phyloP scores from a whole-genome alignment of 2,329 filamentous ascomycete genomes.

The Helicocarpus griseus region DNA sequence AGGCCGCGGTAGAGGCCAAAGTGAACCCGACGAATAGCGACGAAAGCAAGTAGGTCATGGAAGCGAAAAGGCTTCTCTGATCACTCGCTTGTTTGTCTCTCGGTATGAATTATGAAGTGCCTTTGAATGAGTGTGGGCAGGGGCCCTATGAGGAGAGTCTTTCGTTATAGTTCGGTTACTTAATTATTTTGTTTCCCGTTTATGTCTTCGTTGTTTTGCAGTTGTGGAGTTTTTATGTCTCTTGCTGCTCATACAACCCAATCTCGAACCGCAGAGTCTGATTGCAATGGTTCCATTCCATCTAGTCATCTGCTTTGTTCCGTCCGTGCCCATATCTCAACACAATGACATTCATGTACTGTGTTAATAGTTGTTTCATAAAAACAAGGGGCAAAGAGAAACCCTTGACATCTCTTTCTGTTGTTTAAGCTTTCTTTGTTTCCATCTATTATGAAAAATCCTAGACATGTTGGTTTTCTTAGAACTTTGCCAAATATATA shows the following conservation, averaged over 20 bases:
- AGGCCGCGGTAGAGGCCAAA: slow-evolving; percentile 30
- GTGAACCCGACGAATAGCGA: background rate
- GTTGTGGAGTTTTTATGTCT: too few species aligned
- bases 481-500: background rate
- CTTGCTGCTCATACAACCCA: too few species aligned
- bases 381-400: background rate
- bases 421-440: background rate
- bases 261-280: background rate
- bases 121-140: background rate
- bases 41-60: background rate
- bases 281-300: background rate
- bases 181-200: too few species aligned
- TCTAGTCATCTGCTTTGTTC: background rate
- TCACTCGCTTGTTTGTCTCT: background rate
- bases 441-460: background rate
- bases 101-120: background rate
- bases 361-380: background rate
- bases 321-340: too few species aligned
- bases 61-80: background rate
- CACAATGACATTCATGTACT: background rate
- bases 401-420: background rate
- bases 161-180: too few species aligned
- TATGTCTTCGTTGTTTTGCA: too few species aligned
- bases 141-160: too few species aligned
- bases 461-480: too few species aligned